Conservation (phyloP, 768 basidiomycete genomes). For the Tephrocybe sp. region DNA sequence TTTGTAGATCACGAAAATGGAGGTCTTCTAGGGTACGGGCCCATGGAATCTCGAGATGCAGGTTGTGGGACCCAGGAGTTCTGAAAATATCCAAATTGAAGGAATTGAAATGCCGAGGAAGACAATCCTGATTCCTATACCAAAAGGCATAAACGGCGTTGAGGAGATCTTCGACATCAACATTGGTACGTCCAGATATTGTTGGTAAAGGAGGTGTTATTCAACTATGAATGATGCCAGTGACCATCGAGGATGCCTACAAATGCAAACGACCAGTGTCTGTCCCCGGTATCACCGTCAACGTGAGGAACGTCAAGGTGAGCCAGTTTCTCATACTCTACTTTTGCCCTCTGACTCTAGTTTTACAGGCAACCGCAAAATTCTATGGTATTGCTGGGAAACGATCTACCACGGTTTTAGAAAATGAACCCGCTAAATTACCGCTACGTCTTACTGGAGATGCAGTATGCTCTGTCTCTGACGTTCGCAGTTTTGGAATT, state of each 20-base stretch:
- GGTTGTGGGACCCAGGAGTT: slow-evolving; percentile 67
- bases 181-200: slow-evolving; percentile 45
- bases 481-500: neutral
- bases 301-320: slow-evolving; percentile 80
- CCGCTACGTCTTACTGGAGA: slow-evolving; percentile 90
- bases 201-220: neutral
- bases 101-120: slow-evolving; percentile 55
- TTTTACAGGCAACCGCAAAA: slow-evolving; percentile 72
- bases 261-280: slow-evolving; percentile 78
- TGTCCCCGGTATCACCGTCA: slow-evolving; percentile 77
- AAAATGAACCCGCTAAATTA: slow-evolving; percentile 68
- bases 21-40: slow-evolving; percentile 63
- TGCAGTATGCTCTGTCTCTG: slow-evolving; percentile 50
- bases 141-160: slow-evolving; percentile 57
- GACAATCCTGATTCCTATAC: slow-evolving; percentile 64
- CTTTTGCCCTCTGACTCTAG: neutral
- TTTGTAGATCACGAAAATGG: neutral
- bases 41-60: slow-evolving; percentile 90
- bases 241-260: slow-evolving; percentile 84
- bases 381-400: slow-evolving; percentile 71
- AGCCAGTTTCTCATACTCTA: slow-evolving; percentile 17
- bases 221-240: slow-evolving; percentile 33
- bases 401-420: slow-evolving; percentile 62
- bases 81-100: slow-evolving; percentile 54
- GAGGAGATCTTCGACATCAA: slow-evolving; percentile 81